These are phyloP conservation scores for Boletus coccyginus DNA, from an alignment of 768 basidiomycete genomes.

Conservation along the genomic window DNA sequence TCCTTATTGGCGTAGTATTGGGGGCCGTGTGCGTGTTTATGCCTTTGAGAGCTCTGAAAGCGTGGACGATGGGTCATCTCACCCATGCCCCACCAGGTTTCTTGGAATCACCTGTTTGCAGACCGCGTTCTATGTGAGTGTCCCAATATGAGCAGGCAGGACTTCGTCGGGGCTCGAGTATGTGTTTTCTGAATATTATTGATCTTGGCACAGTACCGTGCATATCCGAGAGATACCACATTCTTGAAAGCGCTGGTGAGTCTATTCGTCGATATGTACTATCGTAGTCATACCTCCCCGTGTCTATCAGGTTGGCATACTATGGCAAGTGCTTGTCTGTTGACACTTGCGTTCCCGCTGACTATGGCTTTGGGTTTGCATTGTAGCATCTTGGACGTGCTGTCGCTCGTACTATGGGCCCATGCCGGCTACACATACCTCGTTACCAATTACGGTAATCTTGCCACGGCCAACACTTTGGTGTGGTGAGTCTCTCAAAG, in stretches of 20 bases:
- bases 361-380: no score
- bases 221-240: background rate
- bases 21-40: background rate
- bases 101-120: constrained; percentile 3
- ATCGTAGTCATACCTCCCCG: background rate
- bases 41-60: background rate
- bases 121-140: background rate
- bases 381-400: background rate
- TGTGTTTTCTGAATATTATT: background rate
- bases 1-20: background rate
- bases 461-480: background rate
- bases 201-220: background rate
- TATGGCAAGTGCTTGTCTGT: constrained; percentile 1
- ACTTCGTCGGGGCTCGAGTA: background rate
- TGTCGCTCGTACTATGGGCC: constrained; percentile 1
- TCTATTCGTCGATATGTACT: background rate
- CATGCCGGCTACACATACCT: background rate
- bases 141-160: no score
- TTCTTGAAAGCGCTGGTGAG: background rate
- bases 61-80: background rate
- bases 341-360: no score
- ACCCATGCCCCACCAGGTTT: background rate
- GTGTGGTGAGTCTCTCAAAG: constrained; percentile 1
- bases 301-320: background rate
- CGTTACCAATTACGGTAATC: background rate